Evolutionary conservation across 371 early-diverging fungal species (phyloP).

Genomic region (Mortierella sp.): DNA sequence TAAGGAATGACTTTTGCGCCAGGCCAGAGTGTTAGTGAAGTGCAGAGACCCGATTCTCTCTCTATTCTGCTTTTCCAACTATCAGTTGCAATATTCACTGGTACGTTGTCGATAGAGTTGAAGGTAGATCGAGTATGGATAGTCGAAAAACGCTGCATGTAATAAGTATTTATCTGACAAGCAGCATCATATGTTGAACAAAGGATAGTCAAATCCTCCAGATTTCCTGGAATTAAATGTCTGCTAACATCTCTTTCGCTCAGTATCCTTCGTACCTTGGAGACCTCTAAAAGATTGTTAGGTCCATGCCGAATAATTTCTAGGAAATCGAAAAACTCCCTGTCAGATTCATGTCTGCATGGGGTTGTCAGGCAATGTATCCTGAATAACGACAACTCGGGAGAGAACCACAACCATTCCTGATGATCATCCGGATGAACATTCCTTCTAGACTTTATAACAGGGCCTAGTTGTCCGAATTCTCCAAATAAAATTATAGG

Average conservation of each 20-base stretch:
- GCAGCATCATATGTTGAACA: neutral
- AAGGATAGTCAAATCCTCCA: neutral
- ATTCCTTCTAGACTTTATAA: neutral
- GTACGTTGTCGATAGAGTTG: neutral
- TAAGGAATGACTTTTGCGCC: constrained; percentile 8
- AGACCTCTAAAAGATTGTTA: neutral
- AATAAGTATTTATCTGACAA: neutral
- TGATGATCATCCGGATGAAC: neutral
- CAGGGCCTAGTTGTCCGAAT: neutral
- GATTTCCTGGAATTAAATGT: neutral
- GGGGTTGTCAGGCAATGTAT: neutral
- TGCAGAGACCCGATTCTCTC: constrained; percentile 2
- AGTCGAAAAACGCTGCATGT: neutral
- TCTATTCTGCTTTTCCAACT: constrained; percentile 2
- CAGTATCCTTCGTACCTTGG: neutral
- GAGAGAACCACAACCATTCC: neutral
- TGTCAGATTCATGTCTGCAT: neutral
- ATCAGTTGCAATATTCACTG: neutral
- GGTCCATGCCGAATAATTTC: neutral
- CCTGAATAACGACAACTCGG: neutral
- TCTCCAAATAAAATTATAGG: constrained; percentile 1
- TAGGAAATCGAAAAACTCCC: neutral
- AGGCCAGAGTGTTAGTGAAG: neutral
- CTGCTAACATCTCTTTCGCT: neutral
- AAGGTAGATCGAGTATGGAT: neutral